Conservation (phyloP, 2,329 filamentous ascomycete species). For the Cadophora gregata region DNA sequence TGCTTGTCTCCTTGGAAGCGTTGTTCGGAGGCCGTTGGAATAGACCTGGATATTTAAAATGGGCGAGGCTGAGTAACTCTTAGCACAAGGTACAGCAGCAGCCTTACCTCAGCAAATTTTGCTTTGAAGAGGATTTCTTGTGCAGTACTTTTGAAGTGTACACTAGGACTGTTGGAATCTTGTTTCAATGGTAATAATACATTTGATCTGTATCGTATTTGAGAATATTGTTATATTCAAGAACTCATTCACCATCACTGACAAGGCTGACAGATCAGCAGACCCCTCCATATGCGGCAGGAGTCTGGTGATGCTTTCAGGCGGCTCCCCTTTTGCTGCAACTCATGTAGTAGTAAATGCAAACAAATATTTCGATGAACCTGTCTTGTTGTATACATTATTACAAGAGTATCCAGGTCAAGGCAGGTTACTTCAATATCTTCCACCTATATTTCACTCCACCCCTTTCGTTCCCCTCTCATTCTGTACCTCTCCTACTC, state of each 20-base stretch:
- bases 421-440: too few species aligned
- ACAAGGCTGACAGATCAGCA: constrained; percentile 4
- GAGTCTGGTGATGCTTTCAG: not conserved
- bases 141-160: not conserved
- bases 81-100: constrained; percentile 11
- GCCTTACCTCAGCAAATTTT: constrained; percentile 2
- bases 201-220: not conserved
- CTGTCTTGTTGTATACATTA: too few species aligned
- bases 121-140: not conserved
- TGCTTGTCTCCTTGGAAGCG: constrained; percentile 19
- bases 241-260: not conserved
- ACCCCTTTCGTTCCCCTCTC: too few species aligned
- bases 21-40: not conserved
- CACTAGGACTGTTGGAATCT: too few species aligned
- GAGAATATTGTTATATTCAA: not conserved
- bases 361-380: too few species aligned
- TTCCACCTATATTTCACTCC: not conserved
- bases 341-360: too few species aligned
- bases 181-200: too few species aligned
- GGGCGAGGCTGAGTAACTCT: constrained; percentile 11
- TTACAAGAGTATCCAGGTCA: too few species aligned
- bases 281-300: not conserved
- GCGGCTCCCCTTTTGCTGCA: too few species aligned
- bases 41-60: constrained; percentile 1
- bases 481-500: too few species aligned